Evolutionary conservation across 768 basidiomycete genomes (phyloP), one percentile per base, ranked within the genome.

Genomic region (Trametes cingulata): DNA sequence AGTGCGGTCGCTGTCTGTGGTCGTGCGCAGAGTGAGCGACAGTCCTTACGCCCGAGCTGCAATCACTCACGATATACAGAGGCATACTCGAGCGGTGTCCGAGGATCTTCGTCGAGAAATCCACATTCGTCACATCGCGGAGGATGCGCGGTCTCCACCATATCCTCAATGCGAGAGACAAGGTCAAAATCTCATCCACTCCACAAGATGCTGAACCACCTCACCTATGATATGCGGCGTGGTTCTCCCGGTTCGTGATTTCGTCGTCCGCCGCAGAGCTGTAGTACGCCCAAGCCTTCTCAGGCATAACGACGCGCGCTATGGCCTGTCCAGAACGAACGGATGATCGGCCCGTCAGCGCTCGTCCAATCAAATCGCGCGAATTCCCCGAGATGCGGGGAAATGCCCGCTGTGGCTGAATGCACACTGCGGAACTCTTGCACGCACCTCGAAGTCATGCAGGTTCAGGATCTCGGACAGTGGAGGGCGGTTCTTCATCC

Each of bases 191-290:
- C n/a, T n/a, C n/a, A n/a, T n/a, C n/a, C 13, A 9, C 36, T 20
- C 67, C 36, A 1, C 24, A 29, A 29, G 9, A 10, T 24, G n/a
- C 36, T 20, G 37, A 39, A 20, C 19, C 17, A 13, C 15, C 42
- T 1, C 24, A 88, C 91, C 95, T 81, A 68, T 97, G 95, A 69
- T 89, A 98, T 4, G 95, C 95, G 46, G 86, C 82, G 63, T 93
- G 93, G 67, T 96, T 96, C 73, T 96, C 94, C 46, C 94, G 80
- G 64, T 80, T 78, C 25, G 93, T 95, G 41, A 95, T 91, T 74
- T 96, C 93, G 67, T 97, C 95, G 69, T 98, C 95, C 6, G 95
- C 87, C 19, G 94, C 95, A 20, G 92, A 94, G 6, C 90, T 93
- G 69, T 97, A 95, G 71, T 95, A 95, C 9, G 94, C 95, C 95